A percentile compares a stretch with the other conserved stretches of the same genome.
These are phyloP conservation scores for Aspergillus nidulans DNA, from an alignment of 495 filamentous ascomycete species.

Conservation along the genomic window DNA sequence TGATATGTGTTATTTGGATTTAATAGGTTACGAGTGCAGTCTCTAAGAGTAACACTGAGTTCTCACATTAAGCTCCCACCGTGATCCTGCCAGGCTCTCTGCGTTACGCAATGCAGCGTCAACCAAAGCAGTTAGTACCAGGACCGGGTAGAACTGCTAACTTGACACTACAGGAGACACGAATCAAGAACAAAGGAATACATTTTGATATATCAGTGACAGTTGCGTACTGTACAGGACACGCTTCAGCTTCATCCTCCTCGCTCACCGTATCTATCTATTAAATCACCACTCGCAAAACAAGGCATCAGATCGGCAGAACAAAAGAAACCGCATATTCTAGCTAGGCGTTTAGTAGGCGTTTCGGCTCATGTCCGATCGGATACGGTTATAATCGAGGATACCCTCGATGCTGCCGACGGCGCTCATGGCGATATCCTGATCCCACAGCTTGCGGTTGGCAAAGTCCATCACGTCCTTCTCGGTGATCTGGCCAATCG, in stretches of 20 bases:
- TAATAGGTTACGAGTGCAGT: too few species aligned
- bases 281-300: conserved; percentile 21
- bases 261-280: conserved; percentile 25
- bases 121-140: not conserved
- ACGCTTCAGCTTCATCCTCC: conserved; percentile 21
- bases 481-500: conserved; percentile 81
- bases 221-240: conserved; percentile 33
- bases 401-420: conserved; percentile 88
- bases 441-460: conserved; percentile 87
- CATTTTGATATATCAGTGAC: conserved; percentile 31
- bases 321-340: conserved; percentile 8
- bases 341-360: conserved; percentile 16
- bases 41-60: too few species aligned
- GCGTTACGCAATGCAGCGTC: not conserved
- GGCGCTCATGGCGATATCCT: conserved; percentile 89
- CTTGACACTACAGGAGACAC: not conserved
- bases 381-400: conserved; percentile 84
- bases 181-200: conserved; percentile 16
- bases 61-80: too few species aligned
- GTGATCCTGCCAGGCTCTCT: not conserved
- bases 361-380: conserved; percentile 88
- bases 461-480: conserved; percentile 98
- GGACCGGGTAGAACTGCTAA: not conserved
- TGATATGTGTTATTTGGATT: too few species aligned
- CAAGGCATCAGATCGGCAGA: conserved; percentile 17